Base-by-base conservation (phyloP, 352 stramenopile species). In the Phytophthora pluvialis region DNA sequence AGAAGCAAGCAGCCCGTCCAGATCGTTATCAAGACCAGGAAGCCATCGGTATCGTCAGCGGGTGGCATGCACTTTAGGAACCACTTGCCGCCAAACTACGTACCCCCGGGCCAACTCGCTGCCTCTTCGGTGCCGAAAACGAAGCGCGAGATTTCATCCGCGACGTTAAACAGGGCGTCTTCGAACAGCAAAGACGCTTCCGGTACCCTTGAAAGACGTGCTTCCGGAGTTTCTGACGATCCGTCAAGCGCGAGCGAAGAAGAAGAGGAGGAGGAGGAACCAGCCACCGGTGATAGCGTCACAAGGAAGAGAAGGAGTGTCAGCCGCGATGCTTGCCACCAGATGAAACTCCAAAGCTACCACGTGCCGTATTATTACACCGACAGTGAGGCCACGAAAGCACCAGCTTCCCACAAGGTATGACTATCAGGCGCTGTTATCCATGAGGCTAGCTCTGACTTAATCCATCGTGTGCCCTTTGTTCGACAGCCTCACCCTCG, bases 11-110 rank as follows among this genome's bases (percentile, higher is more conserved):
- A 67, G 8, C 31, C 50, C 2, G 28, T 16, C 42, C 58, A 64
- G 31, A 63, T 70, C 25, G 42, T 78, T 15, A 75, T 76, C 29
- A 82, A 76, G 45, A 77, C 47, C 13, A 75, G 60, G 50, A 83
- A 78, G 18, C 31, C 62, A 9, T 50, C 52, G 3, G 26, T 28
- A 7, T 56, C 25, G 7, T 47, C 52, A 46, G 57, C 52, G 4
- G 78, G 78, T 32, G 83, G 82, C 5, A 91, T 93, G 84, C 84
- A 90, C 40, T 93, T 88, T 49, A 80, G 84, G 36, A 93, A 93
- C 40, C 77, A 84, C 8, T 55, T 93, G 15, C 84, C 84, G 10
- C 26, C 78, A 3, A 90, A 90, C 46, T 93, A 89, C 61, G 78
- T 80, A 1, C 78, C 75, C 16, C 53, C 60, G 29, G 35, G 60